A percentile compares a stretch with the other conserved stretches of the same genome.
phyloP scores from a whole-genome alignment of 345 rosid species.

The Citrus maxima region DNA sequence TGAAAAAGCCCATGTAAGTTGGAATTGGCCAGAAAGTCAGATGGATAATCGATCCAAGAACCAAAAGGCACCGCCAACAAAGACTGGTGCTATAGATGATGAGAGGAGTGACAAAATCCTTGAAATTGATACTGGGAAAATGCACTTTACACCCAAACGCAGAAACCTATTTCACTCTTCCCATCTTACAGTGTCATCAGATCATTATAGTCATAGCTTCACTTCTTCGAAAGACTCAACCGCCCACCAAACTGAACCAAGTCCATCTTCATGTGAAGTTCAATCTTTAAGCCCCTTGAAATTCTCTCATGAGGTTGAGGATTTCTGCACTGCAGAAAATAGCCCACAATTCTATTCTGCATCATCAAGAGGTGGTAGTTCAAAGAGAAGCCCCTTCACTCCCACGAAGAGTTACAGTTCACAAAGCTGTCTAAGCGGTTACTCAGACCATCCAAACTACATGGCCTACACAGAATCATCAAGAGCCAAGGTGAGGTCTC shows the following conservation, averaged over 20 bases:
- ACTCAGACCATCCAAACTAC: constrained; percentile 71
- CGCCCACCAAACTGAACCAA: constrained; percentile 39
- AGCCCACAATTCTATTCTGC: constrained; percentile 76
- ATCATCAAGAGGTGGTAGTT: constrained; percentile 54
- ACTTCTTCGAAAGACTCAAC: constrained; percentile 49
- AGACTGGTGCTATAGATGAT: constrained; percentile 26
- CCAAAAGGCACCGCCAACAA: constrained; percentile 26
- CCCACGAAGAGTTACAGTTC: constrained; percentile 62
- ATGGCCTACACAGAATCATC: constrained; percentile 91
- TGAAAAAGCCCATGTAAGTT: constrained; percentile 25
- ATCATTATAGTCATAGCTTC: constrained; percentile 37
- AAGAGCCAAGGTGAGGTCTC: constrained; percentile 71
- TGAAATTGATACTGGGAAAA: constrained; percentile 61
- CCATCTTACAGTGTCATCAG: constrained; percentile 28
- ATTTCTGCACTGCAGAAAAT: constrained; percentile 60
- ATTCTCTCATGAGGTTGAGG: constrained; percentile 43
- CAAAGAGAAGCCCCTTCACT: constrained; percentile 60
- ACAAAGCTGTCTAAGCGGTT: constrained; percentile 46
- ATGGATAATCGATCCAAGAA: constrained; percentile 34
- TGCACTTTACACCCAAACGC: constrained; percentile 38
- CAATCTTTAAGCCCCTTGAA: constrained; percentile 45
- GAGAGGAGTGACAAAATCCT: constrained; percentile 66
- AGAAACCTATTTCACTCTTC: constrained; percentile 49
- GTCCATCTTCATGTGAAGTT: constrained; percentile 56
- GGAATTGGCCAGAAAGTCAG: constrained; percentile 31